Evolutionary conservation across 176 grass and related monocot species (phyloP).

Genomic region (Pharus latifolius): DNA sequence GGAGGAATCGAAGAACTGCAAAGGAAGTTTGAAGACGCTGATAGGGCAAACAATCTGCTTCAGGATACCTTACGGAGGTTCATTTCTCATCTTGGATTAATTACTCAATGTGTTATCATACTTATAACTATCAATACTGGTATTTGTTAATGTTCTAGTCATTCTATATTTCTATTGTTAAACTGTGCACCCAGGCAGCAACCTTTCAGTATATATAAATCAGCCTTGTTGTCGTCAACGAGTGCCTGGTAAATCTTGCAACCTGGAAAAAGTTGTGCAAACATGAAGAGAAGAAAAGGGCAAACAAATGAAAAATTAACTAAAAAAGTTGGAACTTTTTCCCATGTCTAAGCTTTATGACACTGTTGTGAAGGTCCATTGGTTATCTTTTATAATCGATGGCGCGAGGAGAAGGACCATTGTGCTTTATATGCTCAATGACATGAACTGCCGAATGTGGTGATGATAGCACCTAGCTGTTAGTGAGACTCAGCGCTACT

Average conservation of each 20-base stretch:
- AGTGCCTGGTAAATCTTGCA: constrained; percentile 6
- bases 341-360: neutral
- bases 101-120: constrained; percentile 2
- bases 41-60: constrained; percentile 35
- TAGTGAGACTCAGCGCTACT: no score
- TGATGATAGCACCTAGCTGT: neutral
- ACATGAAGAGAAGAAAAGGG: neutral
- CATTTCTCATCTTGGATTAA: constrained; percentile 23
- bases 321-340: neutral
- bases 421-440: constrained; percentile 10
- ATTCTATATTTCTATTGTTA: constrained; percentile 13
- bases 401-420: no score
- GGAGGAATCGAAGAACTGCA: constrained; percentile 39
- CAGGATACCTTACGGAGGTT: constrained; percentile 67
- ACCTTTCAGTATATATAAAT: neutral
- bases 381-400: no score
- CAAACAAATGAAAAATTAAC: constrained; percentile 5
- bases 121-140: neutral
- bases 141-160: neutral
- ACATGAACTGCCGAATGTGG: constrained; percentile 3
- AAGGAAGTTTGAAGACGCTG: constrained; percentile 54
- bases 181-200: neutral
- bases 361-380: neutral
- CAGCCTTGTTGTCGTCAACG: neutral
- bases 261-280: neutral